Conservation (phyloP, 2,329 filamentous ascomycete genomes). For the Diplodia seriata region DNA sequence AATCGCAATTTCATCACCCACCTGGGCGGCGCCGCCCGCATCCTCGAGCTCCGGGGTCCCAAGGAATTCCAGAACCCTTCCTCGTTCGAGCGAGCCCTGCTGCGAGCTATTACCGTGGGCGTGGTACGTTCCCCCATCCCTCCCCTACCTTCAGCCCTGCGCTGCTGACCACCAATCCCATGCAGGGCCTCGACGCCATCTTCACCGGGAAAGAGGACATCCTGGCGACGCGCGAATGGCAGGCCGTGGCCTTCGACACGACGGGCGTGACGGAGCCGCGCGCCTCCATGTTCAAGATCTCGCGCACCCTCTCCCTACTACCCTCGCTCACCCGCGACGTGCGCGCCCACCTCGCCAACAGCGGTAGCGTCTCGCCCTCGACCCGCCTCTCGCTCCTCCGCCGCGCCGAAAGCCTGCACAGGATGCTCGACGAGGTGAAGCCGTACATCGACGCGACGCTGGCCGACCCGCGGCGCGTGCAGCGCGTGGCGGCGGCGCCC, state of each 20-base stretch:
- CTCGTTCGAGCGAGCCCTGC: constrained; percentile 28
- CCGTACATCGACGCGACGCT: constrained; percentile 17
- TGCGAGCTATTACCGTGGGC: constrained; percentile 30
- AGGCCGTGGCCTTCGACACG: constrained; percentile 45
- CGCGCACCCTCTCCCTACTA: constrained; percentile 13
- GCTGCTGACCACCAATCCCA: background rate
- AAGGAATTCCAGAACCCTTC: constrained; percentile 18
- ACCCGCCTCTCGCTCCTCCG: background rate
- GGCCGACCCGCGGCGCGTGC: constrained; percentile 2
- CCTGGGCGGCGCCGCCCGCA: constrained; percentile 28
- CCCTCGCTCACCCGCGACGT: constrained; percentile 17
- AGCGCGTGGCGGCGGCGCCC: background rate
- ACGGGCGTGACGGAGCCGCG: constrained; percentile 35
- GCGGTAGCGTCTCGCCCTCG: background rate
- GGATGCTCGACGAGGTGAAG: constrained; percentile 14
- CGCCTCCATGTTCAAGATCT: constrained; percentile 19
- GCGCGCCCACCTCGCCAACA: constrained; percentile 11
- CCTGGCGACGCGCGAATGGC: constrained; percentile 43
- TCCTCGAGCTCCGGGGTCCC: constrained; percentile 19
- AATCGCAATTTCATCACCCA: constrained; percentile 32
- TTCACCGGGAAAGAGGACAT: constrained; percentile 34
- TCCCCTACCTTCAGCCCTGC: background rate
- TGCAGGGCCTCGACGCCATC: constrained; percentile 23
- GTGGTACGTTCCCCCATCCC: constrained; percentile 13
- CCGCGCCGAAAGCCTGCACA: constrained; percentile 8